Percentiles rank a stretch among this genome's conserved stretches.
These are phyloP conservation scores for Schoenoplectus tabernaemontani DNA, from an alignment of 202 grass and related monocot genomes.

Conservation along the genomic window DNA sequence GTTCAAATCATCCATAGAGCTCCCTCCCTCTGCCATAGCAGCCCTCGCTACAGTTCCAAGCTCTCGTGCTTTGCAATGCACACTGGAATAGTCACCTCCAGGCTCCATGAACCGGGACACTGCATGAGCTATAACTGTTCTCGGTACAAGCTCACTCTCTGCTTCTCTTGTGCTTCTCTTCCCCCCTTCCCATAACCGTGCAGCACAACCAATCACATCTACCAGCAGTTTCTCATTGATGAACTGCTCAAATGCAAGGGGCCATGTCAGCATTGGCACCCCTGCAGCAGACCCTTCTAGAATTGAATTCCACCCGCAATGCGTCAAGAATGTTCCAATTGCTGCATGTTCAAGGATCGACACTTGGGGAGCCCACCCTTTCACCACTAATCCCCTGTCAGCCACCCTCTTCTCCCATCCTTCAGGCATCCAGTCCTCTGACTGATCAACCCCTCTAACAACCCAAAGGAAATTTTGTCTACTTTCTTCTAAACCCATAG, in stretches of 20 bases:
- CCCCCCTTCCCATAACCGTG: slow-evolving; percentile 45
- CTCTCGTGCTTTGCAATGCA: slow-evolving; percentile 22
- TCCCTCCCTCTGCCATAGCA: slow-evolving; percentile 35
- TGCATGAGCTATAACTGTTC: slow-evolving; percentile 29
- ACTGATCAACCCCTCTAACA: slow-evolving; percentile 15
- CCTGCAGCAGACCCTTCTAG: slow-evolving; percentile 52
- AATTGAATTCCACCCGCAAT: slow-evolving; percentile 48
- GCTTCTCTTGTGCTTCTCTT: slow-evolving; percentile 28
- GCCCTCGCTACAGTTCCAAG: slow-evolving; percentile 27
- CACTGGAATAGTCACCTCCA: slow-evolving; percentile 14
- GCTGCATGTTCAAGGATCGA: slow-evolving; percentile 45
- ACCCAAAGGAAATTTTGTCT: slow-evolving; percentile 41
- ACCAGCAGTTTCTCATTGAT: slow-evolving; percentile 61
- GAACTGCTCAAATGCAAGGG: slow-evolving; percentile 72
- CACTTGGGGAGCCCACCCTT: slow-evolving; percentile 61
- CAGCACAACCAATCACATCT: slow-evolving; percentile 38
- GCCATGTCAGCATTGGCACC: slow-evolving; percentile 70
- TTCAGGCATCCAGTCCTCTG: slow-evolving; percentile 25
- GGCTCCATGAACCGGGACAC: slow-evolving; percentile 39
- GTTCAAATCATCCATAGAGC: slow-evolving; percentile 40
- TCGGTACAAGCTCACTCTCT: slow-evolving; percentile 36
- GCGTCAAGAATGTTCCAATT: slow-evolving; percentile 46
- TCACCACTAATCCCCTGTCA: slow-evolving; percentile 35
- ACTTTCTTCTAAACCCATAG: slow-evolving; percentile 44
- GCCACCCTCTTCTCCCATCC: slow-evolving; percentile 56